phyloP scores from a whole-genome alignment of 192 early-diverging fungal species.

The Oehlia diaphana region DNA sequence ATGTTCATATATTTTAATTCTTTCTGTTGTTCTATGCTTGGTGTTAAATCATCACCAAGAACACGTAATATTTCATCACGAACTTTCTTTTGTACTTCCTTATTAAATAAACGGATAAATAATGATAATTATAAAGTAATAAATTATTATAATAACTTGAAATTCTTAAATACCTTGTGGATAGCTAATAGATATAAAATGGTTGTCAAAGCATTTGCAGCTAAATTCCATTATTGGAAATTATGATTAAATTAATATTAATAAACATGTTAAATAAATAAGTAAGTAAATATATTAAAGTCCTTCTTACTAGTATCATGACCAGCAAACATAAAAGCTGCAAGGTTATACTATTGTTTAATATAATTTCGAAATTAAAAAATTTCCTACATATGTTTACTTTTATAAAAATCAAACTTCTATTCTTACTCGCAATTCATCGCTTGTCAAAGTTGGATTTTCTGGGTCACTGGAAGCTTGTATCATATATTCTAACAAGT shows the following conservation, averaged over 20 bases:
- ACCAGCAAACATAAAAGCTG: conserved; percentile 1
- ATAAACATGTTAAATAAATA: not conserved
- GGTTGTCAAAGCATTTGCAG: not conserved
- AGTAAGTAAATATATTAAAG: not conserved
- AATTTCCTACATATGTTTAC: not conserved
- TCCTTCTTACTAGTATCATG: conserved; percentile 5
- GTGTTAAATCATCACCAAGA: not conserved
- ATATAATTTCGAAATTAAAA: not conserved
- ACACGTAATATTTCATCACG: not conserved
- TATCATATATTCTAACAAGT: not conserved
- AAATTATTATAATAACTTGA: not conserved
- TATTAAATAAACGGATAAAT: not conserved
- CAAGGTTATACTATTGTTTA: not conserved
- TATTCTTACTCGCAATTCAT: not conserved
- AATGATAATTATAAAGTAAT: too few species aligned
- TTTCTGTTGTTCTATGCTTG: not conserved
- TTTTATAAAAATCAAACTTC: not conserved
- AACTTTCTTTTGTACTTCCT: conserved; percentile 2
- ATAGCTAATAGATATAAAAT: not conserved
- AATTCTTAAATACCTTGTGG: not conserved
- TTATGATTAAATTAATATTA: not conserved
- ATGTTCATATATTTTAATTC: conserved; percentile 9
- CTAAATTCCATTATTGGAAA: not conserved
- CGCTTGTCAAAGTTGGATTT: not conserved
- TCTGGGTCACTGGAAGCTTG: not conserved